Conservation (phyloP, 2,329 filamentous ascomycete species). For the Didymella pomorum region DNA sequence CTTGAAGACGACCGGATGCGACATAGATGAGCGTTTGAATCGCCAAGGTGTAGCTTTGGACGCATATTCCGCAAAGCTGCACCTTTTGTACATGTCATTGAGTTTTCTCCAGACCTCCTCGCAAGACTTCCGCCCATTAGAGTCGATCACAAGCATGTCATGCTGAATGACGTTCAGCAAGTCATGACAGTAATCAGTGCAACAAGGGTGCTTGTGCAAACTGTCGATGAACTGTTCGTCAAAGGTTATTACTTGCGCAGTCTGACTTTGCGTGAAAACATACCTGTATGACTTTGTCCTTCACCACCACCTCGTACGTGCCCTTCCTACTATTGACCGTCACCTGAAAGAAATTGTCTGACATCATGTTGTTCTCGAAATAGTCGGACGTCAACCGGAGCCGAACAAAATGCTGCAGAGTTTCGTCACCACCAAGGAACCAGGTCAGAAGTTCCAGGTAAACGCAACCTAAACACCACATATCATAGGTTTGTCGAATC, state of each 20-base stretch:
- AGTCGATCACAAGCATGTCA: constrained; percentile 1
- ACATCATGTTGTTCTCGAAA: not conserved
- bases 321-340: no score
- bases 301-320: no score
- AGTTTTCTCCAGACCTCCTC: not conserved
- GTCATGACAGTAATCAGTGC: constrained; percentile 22
- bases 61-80: no score
- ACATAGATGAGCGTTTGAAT: no score
- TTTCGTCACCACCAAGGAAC: constrained; percentile 25
- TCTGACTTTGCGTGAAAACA: no score
- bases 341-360: constrained; percentile 18
- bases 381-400: not conserved
- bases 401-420: constrained; percentile 1
- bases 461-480: constrained; percentile 36
- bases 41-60: no score
- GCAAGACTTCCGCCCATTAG: not conserved
- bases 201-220: constrained; percentile 15
- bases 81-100: no score
- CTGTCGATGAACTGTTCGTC: constrained; percentile 17
- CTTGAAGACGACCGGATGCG: no score
- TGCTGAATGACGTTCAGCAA: not conserved
- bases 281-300: no score
- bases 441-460: constrained; percentile 28
- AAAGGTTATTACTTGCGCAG: no score
- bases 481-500: constrained; percentile 26